Evolutionary conservation across 208 protist species (phyloP).

Genomic region (Naegleria gruberi): DNA sequence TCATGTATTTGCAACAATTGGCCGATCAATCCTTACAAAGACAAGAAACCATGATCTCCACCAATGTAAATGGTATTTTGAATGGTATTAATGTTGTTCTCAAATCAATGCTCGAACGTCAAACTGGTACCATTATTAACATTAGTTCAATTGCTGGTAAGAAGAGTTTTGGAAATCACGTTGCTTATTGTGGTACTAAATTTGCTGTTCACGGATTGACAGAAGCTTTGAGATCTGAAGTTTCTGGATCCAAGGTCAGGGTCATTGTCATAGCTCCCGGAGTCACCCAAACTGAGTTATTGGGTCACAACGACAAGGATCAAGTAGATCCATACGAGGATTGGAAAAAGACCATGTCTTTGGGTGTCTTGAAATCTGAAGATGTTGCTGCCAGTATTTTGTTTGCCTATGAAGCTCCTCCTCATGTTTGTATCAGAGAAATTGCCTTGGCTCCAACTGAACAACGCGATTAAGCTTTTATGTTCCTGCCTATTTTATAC

Average conservation of each 20-base stretch:
- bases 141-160: constrained; percentile 37
- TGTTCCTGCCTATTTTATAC: too few species aligned
- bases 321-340: constrained; percentile 14
- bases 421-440: constrained; percentile 29
- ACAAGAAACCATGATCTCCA: constrained; percentile 32
- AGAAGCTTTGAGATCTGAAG: constrained; percentile 33
- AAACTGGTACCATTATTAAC: constrained; percentile 40
- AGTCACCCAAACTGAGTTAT: constrained; percentile 34
- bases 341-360: constrained; percentile 26
- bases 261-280: constrained; percentile 32
- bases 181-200: constrained; percentile 41
- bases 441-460: constrained; percentile 28
- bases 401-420: constrained; percentile 31
- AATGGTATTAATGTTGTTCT: constrained; percentile 38
- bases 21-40: constrained; percentile 29
- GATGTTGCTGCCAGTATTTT: constrained; percentile 9
- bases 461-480: constrained; percentile 12
- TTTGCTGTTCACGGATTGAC: constrained; percentile 35
- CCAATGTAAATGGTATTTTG: constrained; percentile 40
- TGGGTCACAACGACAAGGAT: neutral
- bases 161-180: constrained; percentile 33
- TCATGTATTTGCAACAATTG: constrained; percentile 22
- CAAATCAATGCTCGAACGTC: constrained; percentile 23
- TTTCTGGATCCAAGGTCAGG: constrained; percentile 19
- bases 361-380: constrained; percentile 24